A percentile compares a stretch with the other conserved stretches of the same genome.
Conservation (phyloP, 2,329 filamentous ascomycete genomes). For the Coniochaeta sp. region DNA sequence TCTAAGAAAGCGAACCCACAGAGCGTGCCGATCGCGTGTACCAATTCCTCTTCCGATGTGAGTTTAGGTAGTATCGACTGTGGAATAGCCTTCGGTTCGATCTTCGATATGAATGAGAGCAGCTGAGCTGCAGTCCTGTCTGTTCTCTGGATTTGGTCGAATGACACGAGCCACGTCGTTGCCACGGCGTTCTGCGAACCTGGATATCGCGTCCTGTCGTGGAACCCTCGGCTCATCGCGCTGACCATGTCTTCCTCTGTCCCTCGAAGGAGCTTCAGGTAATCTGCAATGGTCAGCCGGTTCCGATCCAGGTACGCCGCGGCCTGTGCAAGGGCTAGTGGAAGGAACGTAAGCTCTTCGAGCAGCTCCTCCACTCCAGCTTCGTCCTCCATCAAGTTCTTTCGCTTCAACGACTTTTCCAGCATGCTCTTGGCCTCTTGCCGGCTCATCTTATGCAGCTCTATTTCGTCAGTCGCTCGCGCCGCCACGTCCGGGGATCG, state of each 20-base stretch:
- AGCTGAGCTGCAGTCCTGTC: constrained; percentile 22
- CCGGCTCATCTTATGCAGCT: constrained; percentile 20
- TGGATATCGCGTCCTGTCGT: constrained; percentile 22
- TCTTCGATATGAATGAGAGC: constrained; percentile 27
- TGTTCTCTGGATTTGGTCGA: constrained; percentile 23
- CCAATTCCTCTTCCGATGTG: constrained; percentile 8
- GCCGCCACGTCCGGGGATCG: constrained; percentile 22
- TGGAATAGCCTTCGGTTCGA: constrained; percentile 31
- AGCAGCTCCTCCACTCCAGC: constrained; percentile 14
- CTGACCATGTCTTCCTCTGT: constrained; percentile 21
- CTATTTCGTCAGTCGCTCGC: constrained; percentile 15
- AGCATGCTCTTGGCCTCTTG: constrained; percentile 19
- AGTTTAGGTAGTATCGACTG: constrained; percentile 20
- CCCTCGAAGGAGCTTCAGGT: constrained; percentile 22
- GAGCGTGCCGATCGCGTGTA: constrained; percentile 21
- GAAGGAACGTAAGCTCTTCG: constrained; percentile 22
- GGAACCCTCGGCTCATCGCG: constrained; percentile 24
- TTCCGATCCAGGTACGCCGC: constrained; percentile 29
- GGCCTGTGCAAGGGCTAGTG: too few relatives aligned
- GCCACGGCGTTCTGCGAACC: constrained; percentile 25
- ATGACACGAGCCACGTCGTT: constrained; percentile 31
- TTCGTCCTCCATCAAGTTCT: constrained; percentile 9
- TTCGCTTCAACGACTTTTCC: constrained; percentile 13
- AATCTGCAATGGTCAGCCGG: constrained; percentile 16
- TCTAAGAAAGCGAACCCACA: constrained; percentile 23